These are phyloP conservation scores for Ceratobasidium sp. DNA, from an alignment of 1,284 basidiomycete species.

Conservation along the genomic window DNA sequence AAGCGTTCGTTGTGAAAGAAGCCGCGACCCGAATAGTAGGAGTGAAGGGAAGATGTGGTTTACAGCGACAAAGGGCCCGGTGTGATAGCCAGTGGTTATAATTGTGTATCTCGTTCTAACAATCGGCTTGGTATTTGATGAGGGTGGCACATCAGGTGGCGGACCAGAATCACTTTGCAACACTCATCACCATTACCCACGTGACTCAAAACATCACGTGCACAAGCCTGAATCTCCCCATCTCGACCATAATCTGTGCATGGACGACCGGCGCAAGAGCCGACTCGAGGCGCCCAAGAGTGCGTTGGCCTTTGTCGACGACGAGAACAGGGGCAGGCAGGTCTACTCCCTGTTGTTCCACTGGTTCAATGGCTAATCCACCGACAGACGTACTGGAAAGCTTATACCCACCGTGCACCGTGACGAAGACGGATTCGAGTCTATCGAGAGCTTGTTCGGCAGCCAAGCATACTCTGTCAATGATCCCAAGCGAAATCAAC, in stretches of 20 bases:
- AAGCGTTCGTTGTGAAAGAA: no score
- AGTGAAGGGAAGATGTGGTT: no score
- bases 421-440: constrained; percentile 38
- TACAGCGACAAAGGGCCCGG: no score
- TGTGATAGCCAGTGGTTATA: no score
- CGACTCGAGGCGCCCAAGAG: constrained; percentile 31
- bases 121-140: no score
- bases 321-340: constrained; percentile 31
- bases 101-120: no score
- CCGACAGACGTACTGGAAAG: constrained; percentile 32
- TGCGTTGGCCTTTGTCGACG: constrained; percentile 33
- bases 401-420: constrained; percentile 26
- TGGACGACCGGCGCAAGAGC: constrained; percentile 32
- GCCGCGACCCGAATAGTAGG: no score
- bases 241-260: constrained; percentile 2
- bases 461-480: constrained; percentile 34
- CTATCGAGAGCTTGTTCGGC: constrained; percentile 31
- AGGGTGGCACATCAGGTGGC: no score
- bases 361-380: not conserved
- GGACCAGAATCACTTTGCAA: no score
- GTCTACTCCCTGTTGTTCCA: not conserved
- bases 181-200: no score
- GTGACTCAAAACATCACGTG: constrained; percentile 38
- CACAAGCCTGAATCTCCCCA: not conserved
- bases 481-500: constrained; percentile 5